Conservation (phyloP, 2,329 filamentous ascomycete genomes). For the Calonectria pteridis region DNA sequence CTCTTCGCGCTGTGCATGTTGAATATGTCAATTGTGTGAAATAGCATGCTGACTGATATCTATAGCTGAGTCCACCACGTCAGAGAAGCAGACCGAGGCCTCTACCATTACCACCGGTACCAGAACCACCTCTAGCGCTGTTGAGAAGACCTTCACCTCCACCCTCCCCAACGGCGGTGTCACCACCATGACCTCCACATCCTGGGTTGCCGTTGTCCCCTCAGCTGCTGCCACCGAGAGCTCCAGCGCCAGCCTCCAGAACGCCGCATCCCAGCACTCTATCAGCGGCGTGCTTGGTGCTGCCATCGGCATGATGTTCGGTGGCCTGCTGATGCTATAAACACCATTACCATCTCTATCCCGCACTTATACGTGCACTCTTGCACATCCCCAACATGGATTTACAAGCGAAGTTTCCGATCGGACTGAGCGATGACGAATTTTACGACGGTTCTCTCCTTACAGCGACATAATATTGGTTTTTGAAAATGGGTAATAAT, state of each 20-base stretch:
- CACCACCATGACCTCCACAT: conserved; percentile 62
- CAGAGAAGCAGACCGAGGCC: conserved; percentile 34
- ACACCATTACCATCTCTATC: background rate
- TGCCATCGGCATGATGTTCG: conserved; percentile 45
- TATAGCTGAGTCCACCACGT: conserved; percentile 33
- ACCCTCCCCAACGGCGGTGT: conserved; percentile 59
- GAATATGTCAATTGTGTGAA: background rate
- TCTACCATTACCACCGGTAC: conserved; percentile 51
- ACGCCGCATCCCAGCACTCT: conserved; percentile 46
- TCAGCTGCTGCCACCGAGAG: conserved; percentile 45
- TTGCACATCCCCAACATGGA: background rate
- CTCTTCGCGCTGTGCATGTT: conserved; percentile 8
- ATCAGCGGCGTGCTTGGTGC: conserved; percentile 41
- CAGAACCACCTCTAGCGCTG: conserved; percentile 50
- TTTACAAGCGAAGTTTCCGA: conserved; percentile 16
- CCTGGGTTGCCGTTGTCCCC: conserved; percentile 60
- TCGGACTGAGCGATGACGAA: conserved; percentile 36
- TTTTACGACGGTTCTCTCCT: conserved; percentile 42
- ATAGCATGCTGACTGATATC: conserved; percentile 25
- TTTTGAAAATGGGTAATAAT: conserved; percentile 26
- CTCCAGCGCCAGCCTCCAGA: conserved; percentile 53
- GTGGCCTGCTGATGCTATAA: conserved; percentile 47
- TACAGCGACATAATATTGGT: conserved; percentile 13
- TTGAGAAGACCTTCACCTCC: conserved; percentile 59
- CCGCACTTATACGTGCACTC: background rate